Evolutionary conservation across 2,329 filamentous ascomycete species (phyloP).

Genomic region (Alternaria infectoria): DNA sequence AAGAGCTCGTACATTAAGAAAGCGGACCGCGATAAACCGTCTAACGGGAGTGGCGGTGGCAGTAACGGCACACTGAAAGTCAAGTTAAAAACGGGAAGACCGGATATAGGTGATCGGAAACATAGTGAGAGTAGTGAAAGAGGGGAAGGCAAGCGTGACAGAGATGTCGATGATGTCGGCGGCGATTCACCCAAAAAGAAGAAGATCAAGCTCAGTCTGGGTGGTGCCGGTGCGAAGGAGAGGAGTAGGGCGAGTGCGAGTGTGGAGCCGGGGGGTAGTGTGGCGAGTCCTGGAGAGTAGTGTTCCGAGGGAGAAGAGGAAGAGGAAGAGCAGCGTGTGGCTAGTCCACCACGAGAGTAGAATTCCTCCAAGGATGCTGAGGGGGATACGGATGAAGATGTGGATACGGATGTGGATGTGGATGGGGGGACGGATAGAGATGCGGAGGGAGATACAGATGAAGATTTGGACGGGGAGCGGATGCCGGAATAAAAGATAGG

Average conservation of each 20-base stretch:
- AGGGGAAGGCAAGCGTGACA: constrained; percentile 42
- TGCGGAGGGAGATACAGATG: neutral
- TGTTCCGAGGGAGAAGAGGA: too few relatives aligned
- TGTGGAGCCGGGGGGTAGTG: constrained; percentile 13
- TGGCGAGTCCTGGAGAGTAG: constrained; percentile 8
- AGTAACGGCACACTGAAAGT: constrained; percentile 33
- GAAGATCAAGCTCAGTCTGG: constrained; percentile 46
- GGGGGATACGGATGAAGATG: neutral
- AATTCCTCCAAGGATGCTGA: neutral
- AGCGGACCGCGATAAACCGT: constrained; percentile 45
- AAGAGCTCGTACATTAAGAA: constrained; percentile 53
- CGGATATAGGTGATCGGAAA: constrained; percentile 34
- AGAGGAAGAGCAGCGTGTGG: neutral
- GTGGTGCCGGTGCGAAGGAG: constrained; percentile 25
- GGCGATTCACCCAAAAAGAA: constrained; percentile 43
- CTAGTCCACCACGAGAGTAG: neutral
- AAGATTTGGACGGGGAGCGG: neutral
- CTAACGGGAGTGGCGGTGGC: constrained; percentile 10
- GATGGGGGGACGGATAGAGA: neutral
- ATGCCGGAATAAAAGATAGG: neutral
- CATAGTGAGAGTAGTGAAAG: constrained; percentile 39
- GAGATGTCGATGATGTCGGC: constrained; percentile 41
- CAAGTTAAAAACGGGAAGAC: constrained; percentile 41
- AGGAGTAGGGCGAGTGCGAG: constrained; percentile 19
- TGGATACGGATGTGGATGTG: neutral